These are phyloP conservation scores for Penicillium turbatum DNA, from an alignment of 495 filamentous ascomycete species.

Conservation along the genomic window DNA sequence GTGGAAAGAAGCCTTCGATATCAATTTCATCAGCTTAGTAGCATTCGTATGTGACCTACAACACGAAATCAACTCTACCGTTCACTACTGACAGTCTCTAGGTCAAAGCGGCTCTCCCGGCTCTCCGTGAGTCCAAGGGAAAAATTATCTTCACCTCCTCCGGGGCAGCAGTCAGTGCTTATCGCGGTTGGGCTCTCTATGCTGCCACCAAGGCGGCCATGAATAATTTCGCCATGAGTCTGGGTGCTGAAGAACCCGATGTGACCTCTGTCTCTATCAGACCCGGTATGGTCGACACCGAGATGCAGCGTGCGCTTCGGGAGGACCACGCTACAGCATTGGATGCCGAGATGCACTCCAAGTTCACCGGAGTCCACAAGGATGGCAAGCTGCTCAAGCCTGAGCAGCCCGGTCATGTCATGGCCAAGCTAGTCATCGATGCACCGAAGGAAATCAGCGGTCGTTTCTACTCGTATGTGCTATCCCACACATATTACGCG, in stretches of 20 bases:
- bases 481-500: conserved; percentile 4
- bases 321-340: conserved; percentile 63
- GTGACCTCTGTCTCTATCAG: conserved; percentile 67
- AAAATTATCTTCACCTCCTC: conserved; percentile 71
- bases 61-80: background rate
- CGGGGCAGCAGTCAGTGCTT: conserved; percentile 64
- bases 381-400: conserved; percentile 69
- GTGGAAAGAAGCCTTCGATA: conserved; percentile 73
- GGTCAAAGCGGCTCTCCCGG: conserved; percentile 69
- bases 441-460: conserved; percentile 67
- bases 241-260: conserved; percentile 75
- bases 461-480: conserved; percentile 63
- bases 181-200: conserved; percentile 74
- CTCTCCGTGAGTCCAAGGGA: conserved; percentile 64
- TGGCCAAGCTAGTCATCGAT: conserved; percentile 67
- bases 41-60: conserved; percentile 58
- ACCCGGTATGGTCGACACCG: conserved; percentile 86
- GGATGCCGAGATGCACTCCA: conserved; percentile 59
- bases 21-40: conserved; percentile 79
- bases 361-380: conserved; percentile 64
- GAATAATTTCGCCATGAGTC: conserved; percentile 70
- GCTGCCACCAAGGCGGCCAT: conserved; percentile 84
- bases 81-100: conserved; percentile 31
- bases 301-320: conserved; percentile 84
- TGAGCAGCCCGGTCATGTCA: conserved; percentile 80